Percentiles rank a stretch among this genome's conserved stretches.
Conservation (phyloP, 805 yeast species). For the Tetrapisispora arboricola region DNA sequence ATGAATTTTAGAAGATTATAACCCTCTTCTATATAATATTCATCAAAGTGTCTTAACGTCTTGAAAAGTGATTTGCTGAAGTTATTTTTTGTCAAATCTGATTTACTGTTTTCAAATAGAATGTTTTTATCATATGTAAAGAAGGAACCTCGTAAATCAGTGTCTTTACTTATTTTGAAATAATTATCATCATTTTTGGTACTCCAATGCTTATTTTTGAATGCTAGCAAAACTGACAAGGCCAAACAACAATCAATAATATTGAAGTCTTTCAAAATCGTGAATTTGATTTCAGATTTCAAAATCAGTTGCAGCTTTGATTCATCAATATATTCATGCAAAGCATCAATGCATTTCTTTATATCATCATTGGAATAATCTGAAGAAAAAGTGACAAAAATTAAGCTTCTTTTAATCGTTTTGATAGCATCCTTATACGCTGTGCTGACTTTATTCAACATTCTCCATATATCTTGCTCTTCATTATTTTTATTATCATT, state of each 20-base stretch:
- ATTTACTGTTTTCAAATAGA: neutral
- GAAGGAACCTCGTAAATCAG: slow-evolving; percentile 10
- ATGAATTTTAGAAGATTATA: slow-evolving; percentile 10
- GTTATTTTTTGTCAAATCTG: too few species aligned
- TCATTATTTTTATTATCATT: slow-evolving; percentile 5
- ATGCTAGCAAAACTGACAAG: slow-evolving; percentile 11
- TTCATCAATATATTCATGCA: slow-evolving; percentile 12
- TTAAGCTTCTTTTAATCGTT: slow-evolving; percentile 10
- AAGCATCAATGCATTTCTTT: slow-evolving; percentile 7
- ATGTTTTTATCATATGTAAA: slow-evolving; percentile 2
- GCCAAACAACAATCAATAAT: slow-evolving; percentile 17
- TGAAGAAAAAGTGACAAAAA: slow-evolving; percentile 10
- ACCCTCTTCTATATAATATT: slow-evolving; percentile 6
- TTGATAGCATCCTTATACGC: slow-evolving; percentile 5
- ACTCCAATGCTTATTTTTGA: slow-evolving; percentile 10
- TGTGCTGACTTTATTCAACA: slow-evolving; percentile 14
- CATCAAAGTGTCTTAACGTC: slow-evolving; percentile 10
- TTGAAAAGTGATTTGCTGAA: neutral
- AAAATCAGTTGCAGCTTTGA: slow-evolving; percentile 7
- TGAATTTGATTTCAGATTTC: slow-evolving; percentile 2
- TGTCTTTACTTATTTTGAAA: slow-evolving; percentile 10
- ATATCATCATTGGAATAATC: slow-evolving; percentile 1
- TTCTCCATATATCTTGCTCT: slow-evolving; percentile 21
- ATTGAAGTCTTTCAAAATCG: slow-evolving; percentile 11
- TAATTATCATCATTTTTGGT: slow-evolving; percentile 6